Conservation (phyloP, 1,284 basidiomycete genomes). For the Apiotrichum siamense region DNA sequence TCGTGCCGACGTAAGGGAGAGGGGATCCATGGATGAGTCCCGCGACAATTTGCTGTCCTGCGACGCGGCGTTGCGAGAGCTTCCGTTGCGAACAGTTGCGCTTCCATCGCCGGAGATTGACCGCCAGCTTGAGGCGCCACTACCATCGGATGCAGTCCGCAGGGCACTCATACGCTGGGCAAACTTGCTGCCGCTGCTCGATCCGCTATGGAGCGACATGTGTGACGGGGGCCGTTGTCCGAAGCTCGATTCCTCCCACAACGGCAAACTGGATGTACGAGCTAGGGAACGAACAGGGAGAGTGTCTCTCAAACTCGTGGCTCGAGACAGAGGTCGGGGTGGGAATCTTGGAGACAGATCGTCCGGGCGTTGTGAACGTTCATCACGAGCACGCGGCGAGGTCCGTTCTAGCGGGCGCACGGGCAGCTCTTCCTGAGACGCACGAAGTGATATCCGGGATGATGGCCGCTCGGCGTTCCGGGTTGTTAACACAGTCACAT, state of each 20-base stretch:
- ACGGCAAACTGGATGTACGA: not conserved
- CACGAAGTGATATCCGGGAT: conserved; percentile 12
- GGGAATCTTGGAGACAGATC: not conserved
- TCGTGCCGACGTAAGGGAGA: not conserved
- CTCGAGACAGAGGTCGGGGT: not conserved
- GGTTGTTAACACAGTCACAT: conserved; percentile 6
- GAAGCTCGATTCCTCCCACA: not conserved
- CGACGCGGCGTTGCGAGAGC: no score
- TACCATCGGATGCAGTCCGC: no score
- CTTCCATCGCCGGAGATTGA: no score
- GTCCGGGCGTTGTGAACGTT: not conserved
- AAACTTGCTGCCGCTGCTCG: no score
- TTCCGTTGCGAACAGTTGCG: no score
- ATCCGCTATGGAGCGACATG: not conserved
- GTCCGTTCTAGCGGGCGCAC: not conserved
- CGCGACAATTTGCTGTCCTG: no score
- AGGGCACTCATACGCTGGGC: no score
- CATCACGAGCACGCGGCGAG: not conserved
- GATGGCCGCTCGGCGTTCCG: conserved; percentile 15
- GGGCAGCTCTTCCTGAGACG: not conserved
- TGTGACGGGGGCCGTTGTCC: not conserved
- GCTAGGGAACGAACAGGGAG: not conserved
- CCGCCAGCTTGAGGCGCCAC: no score
- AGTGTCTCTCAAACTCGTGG: not conserved
- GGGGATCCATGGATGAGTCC: no score